phyloP scores from a whole-genome alignment of 441 rosid species.

The Syzygium syzygioides region DNA sequence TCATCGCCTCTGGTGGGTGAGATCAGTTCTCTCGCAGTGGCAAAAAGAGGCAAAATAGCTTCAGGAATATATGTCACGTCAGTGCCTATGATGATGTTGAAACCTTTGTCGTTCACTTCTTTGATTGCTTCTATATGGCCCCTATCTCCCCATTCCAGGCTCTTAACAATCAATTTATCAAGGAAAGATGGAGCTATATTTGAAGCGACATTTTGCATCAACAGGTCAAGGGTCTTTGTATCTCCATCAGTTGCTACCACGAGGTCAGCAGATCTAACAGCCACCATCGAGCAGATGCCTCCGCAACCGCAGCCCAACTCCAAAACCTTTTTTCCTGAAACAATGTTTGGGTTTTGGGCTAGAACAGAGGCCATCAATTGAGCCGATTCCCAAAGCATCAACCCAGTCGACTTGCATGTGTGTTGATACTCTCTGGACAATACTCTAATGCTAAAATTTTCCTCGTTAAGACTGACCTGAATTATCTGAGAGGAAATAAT shows the following conservation, averaged over 20 bases:
- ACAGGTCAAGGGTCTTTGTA: slow-evolving; percentile 46
- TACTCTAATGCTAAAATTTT: slow-evolving; percentile 46
- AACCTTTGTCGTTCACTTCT: slow-evolving; percentile 34
- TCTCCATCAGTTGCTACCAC: slow-evolving; percentile 85
- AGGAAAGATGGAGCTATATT: slow-evolving; percentile 39
- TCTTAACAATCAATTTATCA: slow-evolving; percentile 37
- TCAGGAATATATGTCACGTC: slow-evolving; percentile 72
- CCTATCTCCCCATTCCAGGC: slow-evolving; percentile 76
- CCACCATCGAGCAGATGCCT: slow-evolving; percentile 86
- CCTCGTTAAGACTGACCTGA: slow-evolving; percentile 35
- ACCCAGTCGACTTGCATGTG: slow-evolving; percentile 84
- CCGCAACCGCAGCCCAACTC: slow-evolving; percentile 85
- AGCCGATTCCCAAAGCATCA: slow-evolving; percentile 99
- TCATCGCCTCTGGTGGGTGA: slow-evolving; percentile 9
- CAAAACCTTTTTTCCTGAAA: slow-evolving; percentile 56
- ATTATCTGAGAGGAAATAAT: slow-evolving; percentile 31
- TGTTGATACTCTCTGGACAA: slow-evolving; percentile 79
- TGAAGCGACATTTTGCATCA: slow-evolving; percentile 42
- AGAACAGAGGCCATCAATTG: slow-evolving; percentile 73
- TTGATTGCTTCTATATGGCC: slow-evolving; percentile 50
- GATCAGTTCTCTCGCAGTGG: slow-evolving; percentile 63
- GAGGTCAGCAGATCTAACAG: slow-evolving; percentile 46
- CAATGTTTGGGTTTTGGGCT: slow-evolving; percentile 62
- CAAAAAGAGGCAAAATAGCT: slow-evolving; percentile 67
- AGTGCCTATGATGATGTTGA: slow-evolving; percentile 73